Evolutionary conservation across 2,329 filamentous ascomycete genomes (phyloP).

Genomic region (Colletotrichum brevisporum): DNA sequence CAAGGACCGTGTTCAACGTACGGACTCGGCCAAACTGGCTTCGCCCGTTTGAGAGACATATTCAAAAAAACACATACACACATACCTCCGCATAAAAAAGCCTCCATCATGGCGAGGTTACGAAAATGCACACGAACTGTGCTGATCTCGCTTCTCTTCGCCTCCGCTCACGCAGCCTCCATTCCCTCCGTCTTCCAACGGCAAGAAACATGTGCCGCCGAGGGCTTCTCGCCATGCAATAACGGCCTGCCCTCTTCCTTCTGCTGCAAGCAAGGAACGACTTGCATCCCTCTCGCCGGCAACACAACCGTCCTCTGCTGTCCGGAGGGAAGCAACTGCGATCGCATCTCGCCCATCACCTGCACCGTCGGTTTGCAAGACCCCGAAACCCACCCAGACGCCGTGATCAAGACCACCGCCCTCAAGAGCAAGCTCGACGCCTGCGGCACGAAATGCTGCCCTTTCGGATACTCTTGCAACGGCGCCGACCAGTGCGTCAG

Average conservation of each 20-base stretch:
- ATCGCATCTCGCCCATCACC: constrained; percentile 72
- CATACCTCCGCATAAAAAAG: not conserved
- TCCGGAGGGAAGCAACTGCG: constrained; percentile 69
- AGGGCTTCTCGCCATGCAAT: constrained; percentile 66
- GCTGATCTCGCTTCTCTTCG: constrained; percentile 54
- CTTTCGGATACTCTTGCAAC: constrained; percentile 78
- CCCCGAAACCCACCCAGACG: constrained; percentile 66
- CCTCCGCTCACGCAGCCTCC: constrained; percentile 54
- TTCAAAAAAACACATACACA: constrained; percentile 4
- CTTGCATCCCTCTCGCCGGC: constrained; percentile 74
- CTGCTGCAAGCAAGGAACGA: constrained; percentile 71
- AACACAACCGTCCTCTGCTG: constrained; percentile 80
- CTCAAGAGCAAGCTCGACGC: constrained; percentile 68
- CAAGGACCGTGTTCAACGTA: constrained; percentile 13
- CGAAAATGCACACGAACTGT: constrained; percentile 52
- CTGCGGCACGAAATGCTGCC: constrained; percentile 77
- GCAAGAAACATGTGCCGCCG: constrained; percentile 65
- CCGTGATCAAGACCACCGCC: constrained; percentile 76
- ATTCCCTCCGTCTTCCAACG: constrained; percentile 59
- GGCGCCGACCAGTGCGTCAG: constrained; percentile 62
- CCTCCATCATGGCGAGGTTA: constrained; percentile 46
- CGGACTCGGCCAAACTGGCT: constrained; percentile 1
- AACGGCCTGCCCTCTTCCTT: constrained; percentile 72
- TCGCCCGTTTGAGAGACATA: constrained; percentile 5
- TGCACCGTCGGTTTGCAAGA: constrained; percentile 77